Evolutionary conservation across 2,329 filamentous ascomycete species (phyloP).

Genomic region (Pseudocercospora crystallina): DNA sequence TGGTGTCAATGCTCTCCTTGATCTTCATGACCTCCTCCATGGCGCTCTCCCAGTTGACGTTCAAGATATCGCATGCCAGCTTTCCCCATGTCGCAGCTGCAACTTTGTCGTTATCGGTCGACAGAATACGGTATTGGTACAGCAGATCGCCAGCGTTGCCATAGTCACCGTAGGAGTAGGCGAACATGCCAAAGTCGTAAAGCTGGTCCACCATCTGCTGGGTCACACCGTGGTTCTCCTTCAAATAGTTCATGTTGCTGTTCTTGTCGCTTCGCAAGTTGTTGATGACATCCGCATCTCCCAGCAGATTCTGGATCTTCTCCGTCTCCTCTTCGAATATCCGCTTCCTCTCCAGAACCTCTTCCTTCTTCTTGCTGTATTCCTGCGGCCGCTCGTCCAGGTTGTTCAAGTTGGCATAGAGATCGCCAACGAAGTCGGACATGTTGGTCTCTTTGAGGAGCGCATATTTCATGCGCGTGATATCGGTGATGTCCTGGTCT

Average conservation of each 20-base stretch:
- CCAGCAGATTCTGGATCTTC: constrained; percentile 84
- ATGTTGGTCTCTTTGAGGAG: constrained; percentile 97
- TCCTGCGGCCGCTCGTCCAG: constrained; percentile 76
- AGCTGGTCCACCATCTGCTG: constrained; percentile 94
- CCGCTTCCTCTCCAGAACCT: constrained; percentile 79
- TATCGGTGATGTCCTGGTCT: constrained; percentile 73
- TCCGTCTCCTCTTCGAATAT: constrained; percentile 82
- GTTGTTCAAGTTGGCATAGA: constrained; percentile 86
- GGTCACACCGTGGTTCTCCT: constrained; percentile 94
- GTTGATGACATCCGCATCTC: constrained; percentile 83
- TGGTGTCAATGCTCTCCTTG: constrained; percentile 87
- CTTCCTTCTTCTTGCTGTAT: constrained; percentile 84
- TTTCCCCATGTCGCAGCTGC: constrained; percentile 96
- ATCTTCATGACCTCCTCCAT: constrained; percentile 90
- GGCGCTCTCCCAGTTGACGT: constrained; percentile 89
- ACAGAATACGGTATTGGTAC: constrained; percentile 96
- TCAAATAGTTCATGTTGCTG: constrained; percentile 96
- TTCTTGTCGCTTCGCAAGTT: constrained; percentile 95
- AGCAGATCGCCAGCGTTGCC: constrained; percentile 84
- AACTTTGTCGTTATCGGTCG: constrained; percentile 98
- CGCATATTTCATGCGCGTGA: constrained; percentile 85
- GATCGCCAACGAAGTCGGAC: constrained; percentile 92
- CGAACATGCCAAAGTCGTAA: constrained; percentile 94
- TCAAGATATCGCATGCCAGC: constrained; percentile 92
- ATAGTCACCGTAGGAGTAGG: constrained; percentile 97